Evolutionary conservation across 306 rosid species (phyloP).

Genomic region (Gillenia trifoliata): DNA sequence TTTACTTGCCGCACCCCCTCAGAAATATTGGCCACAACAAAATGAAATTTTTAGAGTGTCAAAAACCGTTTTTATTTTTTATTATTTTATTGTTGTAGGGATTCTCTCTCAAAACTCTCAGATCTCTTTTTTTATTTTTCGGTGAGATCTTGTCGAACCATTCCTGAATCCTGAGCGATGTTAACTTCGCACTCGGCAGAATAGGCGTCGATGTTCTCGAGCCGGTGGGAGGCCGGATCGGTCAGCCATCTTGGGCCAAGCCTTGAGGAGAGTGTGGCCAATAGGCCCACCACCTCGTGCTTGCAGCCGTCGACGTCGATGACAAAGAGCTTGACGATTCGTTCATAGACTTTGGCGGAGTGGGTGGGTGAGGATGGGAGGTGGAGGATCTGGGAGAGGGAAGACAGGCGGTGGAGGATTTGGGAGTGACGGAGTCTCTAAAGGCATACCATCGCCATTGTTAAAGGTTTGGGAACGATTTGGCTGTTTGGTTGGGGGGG

Average conservation of each 20-base stretch:
- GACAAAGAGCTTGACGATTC: slow-evolving; percentile 68
- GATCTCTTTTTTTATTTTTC: too few species aligned
- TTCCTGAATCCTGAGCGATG: slow-evolving; percentile 66
- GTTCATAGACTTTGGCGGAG: slow-evolving; percentile 64
- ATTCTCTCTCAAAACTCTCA: too few species aligned
- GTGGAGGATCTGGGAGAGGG: slow-evolving; percentile 51
- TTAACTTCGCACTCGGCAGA: slow-evolving; percentile 81
- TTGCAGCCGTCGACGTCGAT: slow-evolving; percentile 61
- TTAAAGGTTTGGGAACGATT: neutral
- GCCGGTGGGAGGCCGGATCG: slow-evolving; percentile 81
- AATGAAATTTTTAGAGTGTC: too few species aligned
- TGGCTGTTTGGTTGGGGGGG: neutral
- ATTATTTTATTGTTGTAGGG: too few species aligned
- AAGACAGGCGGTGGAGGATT: slow-evolving; percentile 47
- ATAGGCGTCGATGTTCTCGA: slow-evolving; percentile 86
- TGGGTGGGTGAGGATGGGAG: slow-evolving; percentile 4
- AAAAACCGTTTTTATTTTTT: too few species aligned
- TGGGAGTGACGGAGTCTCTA: slow-evolving; percentile 42
- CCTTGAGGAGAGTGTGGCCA: slow-evolving; percentile 62
- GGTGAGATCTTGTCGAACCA: slow-evolving; percentile 84
- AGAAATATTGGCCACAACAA: too few species aligned
- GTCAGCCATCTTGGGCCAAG: slow-evolving; percentile 65
- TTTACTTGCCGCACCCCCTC: too few species aligned
- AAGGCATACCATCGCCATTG: slow-evolving; percentile 63
- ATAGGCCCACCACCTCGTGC: slow-evolving; percentile 56